Evolutionary conservation across 257 asterid species (phyloP), one percentile per base, ranked within the genome.

Genomic region (Craterostigma plantagineum): DNA sequence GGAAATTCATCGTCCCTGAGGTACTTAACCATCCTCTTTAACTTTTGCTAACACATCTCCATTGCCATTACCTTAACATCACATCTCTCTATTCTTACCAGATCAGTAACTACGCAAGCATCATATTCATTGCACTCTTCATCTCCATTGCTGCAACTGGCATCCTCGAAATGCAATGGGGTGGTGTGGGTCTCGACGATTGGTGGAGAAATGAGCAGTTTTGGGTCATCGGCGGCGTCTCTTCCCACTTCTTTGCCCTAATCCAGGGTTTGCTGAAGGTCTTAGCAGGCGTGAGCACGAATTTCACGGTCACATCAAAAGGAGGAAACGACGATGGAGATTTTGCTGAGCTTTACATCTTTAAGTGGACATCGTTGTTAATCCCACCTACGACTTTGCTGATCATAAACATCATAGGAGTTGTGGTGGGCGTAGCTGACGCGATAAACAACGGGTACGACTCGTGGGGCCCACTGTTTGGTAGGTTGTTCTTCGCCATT

Each of bases 201-300:
- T 85, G 94, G 96, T 85, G 94, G 96, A 75, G 96, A 63, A 84
- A 79, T 50, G 92, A 85, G 76, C 96, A 86, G 60, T 86, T 86
- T 53, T 86, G 96, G 96, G 96, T 86, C 30, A 81, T 86, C 14
- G 94, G 96, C 35, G 96, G 96, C 7, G 91, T 66, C 18, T 86
- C 94, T 0, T 43, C 94, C 0, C 94, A 86, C 62, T 63, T 81
- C 12, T 86, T 81, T 9, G 94, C 97, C 10, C 92, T 81, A 37
- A 56, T 86, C 36, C 92, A 86, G 62, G 96, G 96, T 4, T 51
- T 85, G 13, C 86, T 85, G 51, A 85, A 85, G 61, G 92, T 85
- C 35, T 37, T 85, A 16, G 86, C 92, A 4, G 96, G 96, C 13
- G 75, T 85, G 35, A 73, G 68, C 60, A 77, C 96, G 1, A 75